phyloP scores from a whole-genome alignment of 768 basidiomycete species.

The Hysterangium stoloniferum region DNA sequence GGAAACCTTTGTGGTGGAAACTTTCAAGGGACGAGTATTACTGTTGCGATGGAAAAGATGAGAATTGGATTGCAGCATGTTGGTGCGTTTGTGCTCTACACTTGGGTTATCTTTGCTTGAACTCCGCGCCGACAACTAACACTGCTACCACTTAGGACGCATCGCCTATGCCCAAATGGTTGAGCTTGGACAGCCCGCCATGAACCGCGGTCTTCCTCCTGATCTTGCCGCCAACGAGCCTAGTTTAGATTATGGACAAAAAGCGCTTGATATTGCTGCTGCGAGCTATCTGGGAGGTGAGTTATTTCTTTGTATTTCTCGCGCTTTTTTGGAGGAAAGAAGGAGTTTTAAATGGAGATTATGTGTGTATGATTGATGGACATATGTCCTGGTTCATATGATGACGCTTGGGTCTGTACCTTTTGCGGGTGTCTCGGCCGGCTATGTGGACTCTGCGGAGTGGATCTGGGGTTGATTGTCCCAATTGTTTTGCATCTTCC shows the following conservation, averaged over 20 bases:
- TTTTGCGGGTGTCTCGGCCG: no score
- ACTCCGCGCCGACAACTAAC: neutral
- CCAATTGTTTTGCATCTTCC: no score
- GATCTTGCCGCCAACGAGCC: constrained; percentile 11
- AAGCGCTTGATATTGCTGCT: constrained; percentile 22
- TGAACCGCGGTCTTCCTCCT: constrained; percentile 24
- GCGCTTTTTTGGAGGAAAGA: no score
- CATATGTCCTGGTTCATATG: no score
- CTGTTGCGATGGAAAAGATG: constrained; percentile 21
- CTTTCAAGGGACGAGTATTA: constrained; percentile 20
- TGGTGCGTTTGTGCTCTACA: constrained; percentile 7
- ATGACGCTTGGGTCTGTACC: no score
- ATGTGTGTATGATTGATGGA: no score
- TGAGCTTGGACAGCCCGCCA: constrained; percentile 20
- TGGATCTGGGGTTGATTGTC: no score
- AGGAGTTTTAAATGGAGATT: no score
- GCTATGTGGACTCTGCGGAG: no score
- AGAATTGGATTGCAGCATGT: constrained; percentile 20
- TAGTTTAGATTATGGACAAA: constrained; percentile 21
- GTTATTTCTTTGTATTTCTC: no score
- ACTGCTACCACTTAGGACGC: neutral
- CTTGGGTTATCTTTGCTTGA: neutral
- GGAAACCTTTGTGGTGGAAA: constrained; percentile 15
- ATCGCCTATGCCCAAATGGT: constrained; percentile 21
- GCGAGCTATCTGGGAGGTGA: constrained; percentile 20